Conservation (phyloP, 495 filamentous ascomycete species). For the Aspergillus incahuasiensis region DNA sequence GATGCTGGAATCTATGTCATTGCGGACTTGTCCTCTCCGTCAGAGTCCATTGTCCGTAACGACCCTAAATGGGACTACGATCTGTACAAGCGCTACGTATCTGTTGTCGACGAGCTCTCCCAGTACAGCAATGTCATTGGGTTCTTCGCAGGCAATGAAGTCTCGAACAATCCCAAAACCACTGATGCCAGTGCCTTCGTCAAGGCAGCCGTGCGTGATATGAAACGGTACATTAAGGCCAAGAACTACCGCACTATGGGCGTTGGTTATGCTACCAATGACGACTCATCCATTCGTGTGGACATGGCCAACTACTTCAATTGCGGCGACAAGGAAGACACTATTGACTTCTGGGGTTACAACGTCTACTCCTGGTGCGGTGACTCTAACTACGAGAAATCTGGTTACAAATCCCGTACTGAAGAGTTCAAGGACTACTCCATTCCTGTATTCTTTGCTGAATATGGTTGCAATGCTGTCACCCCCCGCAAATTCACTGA, state of each 20-base stretch:
- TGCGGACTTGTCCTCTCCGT: slow-evolving; percentile 77
- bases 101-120: slow-evolving; percentile 70
- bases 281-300: slow-evolving; percentile 70
- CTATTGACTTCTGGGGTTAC: slow-evolving; percentile 95
- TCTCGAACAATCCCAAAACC: slow-evolving; percentile 76
- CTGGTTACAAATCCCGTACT: slow-evolving; percentile 72
- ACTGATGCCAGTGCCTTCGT: slow-evolving; percentile 82
- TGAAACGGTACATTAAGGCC: slow-evolving; percentile 79
- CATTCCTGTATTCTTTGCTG: slow-evolving; percentile 91
- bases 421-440: slow-evolving; percentile 78
- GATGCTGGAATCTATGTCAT: slow-evolving; percentile 91
- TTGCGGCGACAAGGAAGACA: slow-evolving; percentile 60
- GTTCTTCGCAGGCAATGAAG: slow-evolving; percentile 96
- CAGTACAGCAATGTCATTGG: slow-evolving; percentile 81
- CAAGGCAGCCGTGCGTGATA: slow-evolving; percentile 91
- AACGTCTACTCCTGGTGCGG: slow-evolving; percentile 99
- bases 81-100: slow-evolving; percentile 71
- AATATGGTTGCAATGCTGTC: slow-evolving; percentile 88
- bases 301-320: slow-evolving; percentile 85
- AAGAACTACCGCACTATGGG: slow-evolving; percentile 73
- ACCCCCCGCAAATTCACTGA: slow-evolving; percentile 77
- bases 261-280: slow-evolving; percentile 91
- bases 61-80: slow-evolving; percentile 68
- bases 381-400: slow-evolving; percentile 59
- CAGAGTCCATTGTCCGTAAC: slow-evolving; percentile 77